Base-by-base conservation (phyloP, 495 filamentous ascomycete species). In the Platismatia glauca region DNA sequence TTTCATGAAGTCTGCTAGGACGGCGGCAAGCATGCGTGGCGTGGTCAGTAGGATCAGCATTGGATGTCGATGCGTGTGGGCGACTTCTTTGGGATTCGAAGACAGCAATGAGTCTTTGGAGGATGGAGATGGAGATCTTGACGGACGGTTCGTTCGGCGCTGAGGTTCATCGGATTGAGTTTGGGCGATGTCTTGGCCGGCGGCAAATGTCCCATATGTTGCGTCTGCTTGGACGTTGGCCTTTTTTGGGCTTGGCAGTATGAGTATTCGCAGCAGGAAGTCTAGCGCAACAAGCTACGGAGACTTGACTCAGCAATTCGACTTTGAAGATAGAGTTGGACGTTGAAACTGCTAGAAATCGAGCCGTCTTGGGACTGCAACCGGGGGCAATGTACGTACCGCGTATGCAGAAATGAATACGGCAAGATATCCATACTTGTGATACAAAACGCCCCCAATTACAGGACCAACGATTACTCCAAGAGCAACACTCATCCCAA, bases 401-500 rank as follows among this genome's bases (percentile, higher is more conserved):
- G 68, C 79, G 29, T 81, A 77, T 2, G 78, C 81, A 29, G 87
- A 68, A 0, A 75, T 74, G 64, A 86, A 85, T 0, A 85, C 80
- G 0, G 79, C 80, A 31, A 71, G 62, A 64, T 82, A 81, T 20
- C 82, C 83, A 2, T 50, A 53, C 31, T 37, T 39, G 33, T 69
- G 64, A 53, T 84, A 82, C 1, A 84, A 68, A 0, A 79, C 56
- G 4, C 82, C 81, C 9, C 82, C 81, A 22, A 81, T 56, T 4
- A 79, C 70, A 4, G 82, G 82, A 1, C 83, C 79, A 41, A 78
- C 69, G 0, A 87, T 67, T 20, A 77, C 73, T 0, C 82, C 84
- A 16, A 84, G 74, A 0, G 78, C 81, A 62, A 85, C 77, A 12
- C 80, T 81, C 67, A 88, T 74, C 52, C 77, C 81, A 2, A 89